These are phyloP conservation scores for Ophiocordyceps robertsii DNA, from an alignment of 2,329 filamentous ascomycete genomes.

Conservation along the genomic window DNA sequence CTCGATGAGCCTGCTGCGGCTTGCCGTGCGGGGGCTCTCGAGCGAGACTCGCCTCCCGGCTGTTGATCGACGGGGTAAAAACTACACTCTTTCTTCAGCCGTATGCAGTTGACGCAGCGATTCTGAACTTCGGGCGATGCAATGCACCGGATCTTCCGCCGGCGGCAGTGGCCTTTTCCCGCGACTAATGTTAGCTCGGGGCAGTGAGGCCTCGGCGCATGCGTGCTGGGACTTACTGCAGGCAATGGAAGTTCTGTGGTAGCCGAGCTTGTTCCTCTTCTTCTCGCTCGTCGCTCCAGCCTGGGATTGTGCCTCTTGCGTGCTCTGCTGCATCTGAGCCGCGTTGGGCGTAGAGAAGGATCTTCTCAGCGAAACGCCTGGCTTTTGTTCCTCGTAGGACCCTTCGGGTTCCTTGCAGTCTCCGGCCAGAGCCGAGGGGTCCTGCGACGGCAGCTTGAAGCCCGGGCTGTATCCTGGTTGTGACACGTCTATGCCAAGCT, in stretches of 20 bases:
- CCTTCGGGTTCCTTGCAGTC: slow-evolving; percentile 18
- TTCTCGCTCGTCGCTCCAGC: slow-evolving; percentile 32
- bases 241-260: slow-evolving; percentile 88
- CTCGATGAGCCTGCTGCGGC: slow-evolving; percentile 23
- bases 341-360: slow-evolving; percentile 36
- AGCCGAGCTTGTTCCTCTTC: slow-evolving; percentile 80
- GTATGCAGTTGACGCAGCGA: slow-evolving; percentile 84
- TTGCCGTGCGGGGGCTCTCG: slow-evolving; percentile 25
- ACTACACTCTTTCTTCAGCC: slow-evolving; percentile 86
- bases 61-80: slow-evolving; percentile 82
- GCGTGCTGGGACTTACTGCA: slow-evolving; percentile 60
- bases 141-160: slow-evolving; percentile 87
- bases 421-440: slow-evolving; percentile 14
- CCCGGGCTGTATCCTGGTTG: slow-evolving; percentile 20
- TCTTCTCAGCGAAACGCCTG: slow-evolving; percentile 27
- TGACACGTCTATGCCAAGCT: slow-evolving; percentile 26
- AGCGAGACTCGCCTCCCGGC: slow-evolving; percentile 32
- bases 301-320: slow-evolving; percentile 10
- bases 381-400: slow-evolving; percentile 20
- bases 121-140: slow-evolving; percentile 62
- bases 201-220: neutral
- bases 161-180: slow-evolving; percentile 66
- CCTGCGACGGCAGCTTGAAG: slow-evolving; percentile 15
- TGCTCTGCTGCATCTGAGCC: slow-evolving; percentile 24
- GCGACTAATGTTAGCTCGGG: neutral